Conservation (phyloP, 345 rosid genomes). For the Eucalyptus tenuipes region DNA sequence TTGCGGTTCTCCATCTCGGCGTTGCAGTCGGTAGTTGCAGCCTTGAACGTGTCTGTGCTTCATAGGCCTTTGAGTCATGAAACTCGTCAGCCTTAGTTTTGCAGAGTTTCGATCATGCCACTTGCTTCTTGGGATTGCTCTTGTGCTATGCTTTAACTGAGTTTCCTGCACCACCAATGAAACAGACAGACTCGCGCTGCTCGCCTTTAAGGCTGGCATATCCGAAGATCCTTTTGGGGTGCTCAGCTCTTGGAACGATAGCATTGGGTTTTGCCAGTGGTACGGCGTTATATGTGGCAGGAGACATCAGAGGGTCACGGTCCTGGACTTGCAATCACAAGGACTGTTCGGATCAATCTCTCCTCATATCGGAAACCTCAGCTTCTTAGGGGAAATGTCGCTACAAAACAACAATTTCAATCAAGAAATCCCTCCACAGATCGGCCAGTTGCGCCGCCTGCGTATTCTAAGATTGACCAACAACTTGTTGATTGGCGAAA, state of each 20-base stretch:
- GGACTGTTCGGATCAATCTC: too few relatives aligned
- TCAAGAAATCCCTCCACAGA: background rate
- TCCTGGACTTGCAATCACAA: fast-evolving
- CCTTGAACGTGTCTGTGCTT: too few relatives aligned
- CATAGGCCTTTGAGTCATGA: background rate
- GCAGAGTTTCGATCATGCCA: background rate
- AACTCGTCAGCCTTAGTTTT: background rate
- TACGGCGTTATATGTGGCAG: fast-evolving
- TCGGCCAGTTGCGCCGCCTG: background rate
- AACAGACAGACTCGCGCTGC: too few relatives aligned
- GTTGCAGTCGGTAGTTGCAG: too few relatives aligned
- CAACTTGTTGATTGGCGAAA: background rate
- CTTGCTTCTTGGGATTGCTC: background rate
- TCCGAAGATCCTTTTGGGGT: fast-evolving
- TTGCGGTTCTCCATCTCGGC: too few relatives aligned
- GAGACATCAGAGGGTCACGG: fast-evolving
- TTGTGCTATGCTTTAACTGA: background rate
- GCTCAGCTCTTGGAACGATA: too few relatives aligned
- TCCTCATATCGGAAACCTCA: too few relatives aligned
- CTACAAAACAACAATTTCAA: background rate
- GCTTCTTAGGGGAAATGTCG: background rate
- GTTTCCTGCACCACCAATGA: background rate
- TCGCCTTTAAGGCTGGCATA: too few relatives aligned
- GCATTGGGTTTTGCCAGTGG: too few relatives aligned
- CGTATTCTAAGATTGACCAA: fast-evolving